Base-by-base conservation (phyloP, 768 basidiomycete species). In the Hygrocybe punicea region DNA sequence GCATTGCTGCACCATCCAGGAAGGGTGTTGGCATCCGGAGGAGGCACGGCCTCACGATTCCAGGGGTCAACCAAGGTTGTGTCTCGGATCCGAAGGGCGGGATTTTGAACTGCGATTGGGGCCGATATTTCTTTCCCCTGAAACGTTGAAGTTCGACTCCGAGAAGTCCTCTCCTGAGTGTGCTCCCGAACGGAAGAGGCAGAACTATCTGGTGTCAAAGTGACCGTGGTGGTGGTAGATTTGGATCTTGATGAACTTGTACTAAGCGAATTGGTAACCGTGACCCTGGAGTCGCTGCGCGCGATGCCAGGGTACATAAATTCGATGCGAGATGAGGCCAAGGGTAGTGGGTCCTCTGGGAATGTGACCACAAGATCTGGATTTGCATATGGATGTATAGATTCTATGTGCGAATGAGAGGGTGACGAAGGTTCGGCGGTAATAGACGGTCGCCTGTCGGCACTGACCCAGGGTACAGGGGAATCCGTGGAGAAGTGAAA, bases 331-430 rank as follows among this genome's bases (percentile, higher is more conserved):
- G 65, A 60, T 39, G 71, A 65, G 36, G 71, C 66, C n/a, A 62
- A 62, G 47, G 66, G 60, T 24, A 65, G 63, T 54, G 63, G 62
- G 48, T 73, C 73, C 45, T 74, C 62, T 54, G 76, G 67, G 49
- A 73, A 68, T 36, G 72, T 71, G 24, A 72, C 67, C 33, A 80
- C 81, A 45, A 88, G 73, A 59, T 90, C 86, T 7, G 89, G 89
- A 63, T 91, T 90, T 52, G 90, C 90, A 67, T 90, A 92, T 24
- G 90, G 90, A 72, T 92, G 90, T 37, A 80, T 65, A 37, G 67
- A 74, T 60, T 77, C 77, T 58, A 73, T 74, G 40, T 67, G 64
- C 56, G 67, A 69, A 61, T 66, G 64, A 16, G 62, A 57, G 17
- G 64, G 57, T 23, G 63, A 49, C 51, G 36, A 54, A 55, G 51